phyloP scores from a whole-genome alignment of 2,329 filamentous ascomycete genomes.

The Fusarium keratoplasticum region DNA sequence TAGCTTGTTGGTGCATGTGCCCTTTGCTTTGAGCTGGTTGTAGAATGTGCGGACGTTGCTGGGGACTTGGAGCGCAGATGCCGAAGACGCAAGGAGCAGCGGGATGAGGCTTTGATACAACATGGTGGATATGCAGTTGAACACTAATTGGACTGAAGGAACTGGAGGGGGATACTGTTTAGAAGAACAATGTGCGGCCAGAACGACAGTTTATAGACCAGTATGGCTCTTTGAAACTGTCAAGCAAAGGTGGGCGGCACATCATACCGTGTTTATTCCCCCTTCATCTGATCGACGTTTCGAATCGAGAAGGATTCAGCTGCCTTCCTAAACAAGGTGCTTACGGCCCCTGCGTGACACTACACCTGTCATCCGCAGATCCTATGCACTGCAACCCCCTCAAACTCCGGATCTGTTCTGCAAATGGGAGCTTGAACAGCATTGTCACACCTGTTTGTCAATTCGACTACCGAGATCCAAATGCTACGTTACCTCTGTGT shows the following conservation, averaged over 20 bases:
- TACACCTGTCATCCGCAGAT: neutral
- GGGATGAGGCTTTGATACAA: conserved; percentile 3
- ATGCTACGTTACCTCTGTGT: neutral
- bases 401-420: neutral
- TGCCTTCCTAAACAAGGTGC: neutral
- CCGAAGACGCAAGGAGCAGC: conserved; percentile 8
- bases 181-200: neutral
- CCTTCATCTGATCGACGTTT: neutral
- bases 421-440: neutral
- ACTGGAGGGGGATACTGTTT: neutral
- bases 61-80: conserved; percentile 10
- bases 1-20: conserved; percentile 17
- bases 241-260: neutral
- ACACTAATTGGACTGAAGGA: no score
- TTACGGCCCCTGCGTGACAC: neutral
- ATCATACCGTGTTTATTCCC: neutral
- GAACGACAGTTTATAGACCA: neutral
- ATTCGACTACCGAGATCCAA: neutral
- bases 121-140: neutral
- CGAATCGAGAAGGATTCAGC: neutral
- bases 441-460: neutral
- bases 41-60: conserved; percentile 17
- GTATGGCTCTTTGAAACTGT: neutral
- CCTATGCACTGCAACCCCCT: neutral
- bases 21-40: conserved; percentile 21